Evolutionary conservation across 208 protist species (phyloP), one percentile per base, ranked within the genome.

Genomic region (Leishmania martiniquensis): DNA sequence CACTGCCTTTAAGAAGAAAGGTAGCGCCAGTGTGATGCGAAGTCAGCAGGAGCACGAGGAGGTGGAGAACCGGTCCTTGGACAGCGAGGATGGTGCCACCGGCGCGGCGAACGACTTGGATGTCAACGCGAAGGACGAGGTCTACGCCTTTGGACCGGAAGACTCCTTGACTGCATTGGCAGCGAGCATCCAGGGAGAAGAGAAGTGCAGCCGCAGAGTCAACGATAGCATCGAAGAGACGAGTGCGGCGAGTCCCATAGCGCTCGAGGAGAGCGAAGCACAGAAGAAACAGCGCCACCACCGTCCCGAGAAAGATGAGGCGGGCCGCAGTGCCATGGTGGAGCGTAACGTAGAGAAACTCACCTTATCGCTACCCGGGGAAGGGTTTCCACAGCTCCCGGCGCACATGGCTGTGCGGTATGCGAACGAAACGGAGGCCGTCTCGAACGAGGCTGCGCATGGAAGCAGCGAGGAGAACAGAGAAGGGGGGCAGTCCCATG

Each of bases 51-150:
- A 68, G 5, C 62, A 69, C 4, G 75, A 84, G 4, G 73, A 63
- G 63, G 55, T n/a, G 59, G 79, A 83, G 42, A 80, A 47, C 7
- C 70, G 66, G 20, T 74, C 75, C 25, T 60, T 83, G 34, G 73
- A 82, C 49, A 72, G 37, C 63, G n/a, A 51, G 55, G 49, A 71
- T 34, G 76, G 51, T 44, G 44, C 54, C 22, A 51, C 29, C 10
- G 55, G 39, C 17, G 39, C 70, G 70, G 10, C 39, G 34, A 60
- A 57, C 34, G 17, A 44, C 20, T 29, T 34, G 52, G 52, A 62
- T 59, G 34, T 45, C 37, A 37, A 49, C 29, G 34, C 70, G 4
- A 22, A 5, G 34, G 52, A 51, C 52, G 34, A 74, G 25, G 52
- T 74, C 22, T 74, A 60, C 70, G 52, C 9, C 12, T 74, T 74